Evolutionary conservation across 1,284 basidiomycete species (phyloP).

Genomic region (Sphagnurus paluster): DNA sequence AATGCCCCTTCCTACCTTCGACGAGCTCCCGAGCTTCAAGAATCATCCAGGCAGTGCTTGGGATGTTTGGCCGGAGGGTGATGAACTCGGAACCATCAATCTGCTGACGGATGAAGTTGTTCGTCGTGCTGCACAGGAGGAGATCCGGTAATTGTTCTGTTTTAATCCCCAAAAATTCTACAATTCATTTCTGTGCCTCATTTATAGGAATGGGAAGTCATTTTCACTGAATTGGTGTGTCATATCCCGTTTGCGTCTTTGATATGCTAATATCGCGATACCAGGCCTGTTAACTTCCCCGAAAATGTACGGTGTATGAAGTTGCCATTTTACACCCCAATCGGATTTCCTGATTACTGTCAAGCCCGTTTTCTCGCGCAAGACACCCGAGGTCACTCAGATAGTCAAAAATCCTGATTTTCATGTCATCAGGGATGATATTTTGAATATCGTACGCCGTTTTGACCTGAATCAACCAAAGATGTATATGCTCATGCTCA

Average conservation of each 20-base stretch:
- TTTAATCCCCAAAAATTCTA: not conserved
- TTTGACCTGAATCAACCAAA: not conserved
- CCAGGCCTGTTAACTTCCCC: slow-evolving; percentile 66
- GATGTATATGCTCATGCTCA: not conserved
- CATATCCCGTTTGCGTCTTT: slow-evolving; percentile 1
- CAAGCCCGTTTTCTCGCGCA: slow-evolving; percentile 59
- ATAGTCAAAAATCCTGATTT: slow-evolving; percentile 35
- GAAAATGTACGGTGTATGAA: slow-evolving; percentile 44
- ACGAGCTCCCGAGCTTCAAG: slow-evolving; percentile 61
- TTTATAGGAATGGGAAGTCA: slow-evolving; percentile 50
- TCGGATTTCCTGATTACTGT: too few relatives aligned
- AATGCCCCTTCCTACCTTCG: slow-evolving; percentile 50
- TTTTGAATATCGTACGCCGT: slow-evolving; percentile 57
- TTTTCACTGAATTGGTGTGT: slow-evolving; percentile 65
- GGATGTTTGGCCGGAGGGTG: slow-evolving; percentile 70
- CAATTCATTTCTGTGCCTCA: not conserved
- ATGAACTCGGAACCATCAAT: slow-evolving; percentile 73
- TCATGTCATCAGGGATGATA: slow-evolving; percentile 53
- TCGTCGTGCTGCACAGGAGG: slow-evolving; percentile 56
- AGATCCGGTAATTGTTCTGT: slow-evolving; percentile 51
- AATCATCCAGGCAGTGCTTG: slow-evolving; percentile 67
- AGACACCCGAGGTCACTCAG: slow-evolving; percentile 52
- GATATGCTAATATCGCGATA: slow-evolving; percentile 3
- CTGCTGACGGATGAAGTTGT: slow-evolving; percentile 67
- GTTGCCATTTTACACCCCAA: not conserved